Evolutionary conservation across 2,329 filamentous ascomycete genomes (phyloP), one percentile per base, ranked within the genome.

Genomic region (Microcyclospora pomicola): DNA sequence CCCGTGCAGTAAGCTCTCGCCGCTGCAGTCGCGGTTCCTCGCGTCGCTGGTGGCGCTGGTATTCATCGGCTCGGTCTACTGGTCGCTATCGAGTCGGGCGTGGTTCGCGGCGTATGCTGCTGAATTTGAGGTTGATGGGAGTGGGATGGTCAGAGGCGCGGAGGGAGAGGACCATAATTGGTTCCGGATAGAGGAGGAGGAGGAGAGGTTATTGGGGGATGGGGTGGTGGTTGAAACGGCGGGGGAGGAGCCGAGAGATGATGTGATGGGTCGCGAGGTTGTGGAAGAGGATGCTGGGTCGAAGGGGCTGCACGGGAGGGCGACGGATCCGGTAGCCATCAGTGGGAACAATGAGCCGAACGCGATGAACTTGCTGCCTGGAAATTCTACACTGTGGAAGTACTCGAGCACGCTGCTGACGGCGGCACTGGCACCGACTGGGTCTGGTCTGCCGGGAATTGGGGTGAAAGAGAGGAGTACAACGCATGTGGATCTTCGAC

Each of bases 1-100:
- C 44, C 62, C 61, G 53, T 62, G 61, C 50, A 60, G 59, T 27
- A 63, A 77, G 60, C 69, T 79, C 59, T 77, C 72, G 57, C 75
- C 72, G 52, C 65, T 82, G 49, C 82, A 82, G 65, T 80, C 77
- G 62, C 78, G 80, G 55, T 72, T 84, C 53, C 72, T 73, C 54
- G 75, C 77, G 51, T 82, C 78, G 40, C 56, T 80, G 37, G 65
- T 72, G 50, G 73, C 76, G 38, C 73, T 75, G 27, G 60, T 73
- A 24, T 54, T 80, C 36, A 58, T 82, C 27, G 50, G 80, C 27
- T 52, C 74, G 30, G 56, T 85, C 31, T 80, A 76, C 54, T 61
- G 80, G 40, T 59, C 73, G 16, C 65, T 82, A 29, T 71, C 71
- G 40, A 69, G 68, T 33, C 19, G 19, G 19, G 19, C 19, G 7